Evolutionary conservation across 345 rosid genomes (phyloP).

Genomic region (Populus deltoides): DNA sequence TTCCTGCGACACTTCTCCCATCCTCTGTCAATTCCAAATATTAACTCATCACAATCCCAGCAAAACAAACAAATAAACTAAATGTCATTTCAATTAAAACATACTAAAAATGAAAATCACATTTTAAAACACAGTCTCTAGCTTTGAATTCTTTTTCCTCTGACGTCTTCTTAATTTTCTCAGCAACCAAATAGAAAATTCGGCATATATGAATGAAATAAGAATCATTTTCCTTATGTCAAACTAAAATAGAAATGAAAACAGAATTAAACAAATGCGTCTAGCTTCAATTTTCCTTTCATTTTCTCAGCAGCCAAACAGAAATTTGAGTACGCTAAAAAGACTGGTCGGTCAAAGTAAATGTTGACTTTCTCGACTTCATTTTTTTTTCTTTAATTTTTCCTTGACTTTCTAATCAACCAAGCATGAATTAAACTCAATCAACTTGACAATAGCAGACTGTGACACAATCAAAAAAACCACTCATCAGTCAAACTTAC

Average conservation of each 20-base stretch:
- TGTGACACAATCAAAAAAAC: background rate
- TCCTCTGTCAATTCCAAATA: conserved; percentile 47
- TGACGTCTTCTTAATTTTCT: too few species aligned
- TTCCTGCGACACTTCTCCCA: conserved; percentile 82
- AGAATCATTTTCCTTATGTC: too few species aligned
- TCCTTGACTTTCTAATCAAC: too few species aligned
- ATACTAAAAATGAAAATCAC: background rate
- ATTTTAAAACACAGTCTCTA: background rate
- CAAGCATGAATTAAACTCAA: too few species aligned
- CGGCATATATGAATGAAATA: too few species aligned
- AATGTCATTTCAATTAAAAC: background rate
- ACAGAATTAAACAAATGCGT: too few species aligned
- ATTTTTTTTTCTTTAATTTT: too few species aligned
- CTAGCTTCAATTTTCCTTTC: background rate
- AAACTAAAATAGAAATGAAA: too few species aligned
- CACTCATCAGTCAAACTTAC: conserved; percentile 26
- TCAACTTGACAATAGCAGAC: background rate
- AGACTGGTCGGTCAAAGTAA: background rate
- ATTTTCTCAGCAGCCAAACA: conserved; percentile 12
- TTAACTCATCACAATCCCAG: background rate
- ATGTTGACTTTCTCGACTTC: too few species aligned
- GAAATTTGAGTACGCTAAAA: background rate
- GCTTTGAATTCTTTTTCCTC: too few species aligned
- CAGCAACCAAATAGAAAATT: too few species aligned
- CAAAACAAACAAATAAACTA: background rate